Conservation (phyloP, 257 asterid species). For the Forsythia suspensa region DNA sequence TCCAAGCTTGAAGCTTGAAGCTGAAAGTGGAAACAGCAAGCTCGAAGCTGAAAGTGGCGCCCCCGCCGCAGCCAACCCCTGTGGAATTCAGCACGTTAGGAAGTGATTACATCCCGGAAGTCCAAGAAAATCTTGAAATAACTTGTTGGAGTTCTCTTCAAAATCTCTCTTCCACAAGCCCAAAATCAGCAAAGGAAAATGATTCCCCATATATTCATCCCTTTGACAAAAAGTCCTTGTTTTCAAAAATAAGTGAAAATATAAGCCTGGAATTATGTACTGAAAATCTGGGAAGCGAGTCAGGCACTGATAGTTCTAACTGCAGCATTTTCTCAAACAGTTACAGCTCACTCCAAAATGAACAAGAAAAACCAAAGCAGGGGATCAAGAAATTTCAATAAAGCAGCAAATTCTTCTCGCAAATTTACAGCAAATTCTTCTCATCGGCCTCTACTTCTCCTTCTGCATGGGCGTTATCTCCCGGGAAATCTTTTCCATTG, state of each 20-base stretch:
- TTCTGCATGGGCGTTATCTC: constrained; percentile 86
- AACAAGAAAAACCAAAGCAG: not conserved
- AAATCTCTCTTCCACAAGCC: constrained; percentile 8
- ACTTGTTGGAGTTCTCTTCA: constrained; percentile 50
- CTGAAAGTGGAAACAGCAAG: constrained; percentile 44
- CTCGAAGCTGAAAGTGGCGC: constrained; percentile 43
- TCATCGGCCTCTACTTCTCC: constrained; percentile 55
- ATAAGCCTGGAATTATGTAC: constrained; percentile 75
- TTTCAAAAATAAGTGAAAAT: constrained; percentile 26
- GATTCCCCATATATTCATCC: constrained; percentile 34
- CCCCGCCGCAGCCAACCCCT: constrained; percentile 19
- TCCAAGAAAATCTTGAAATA: constrained; percentile 14
- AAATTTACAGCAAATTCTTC: not conserved
- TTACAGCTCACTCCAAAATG: not conserved
- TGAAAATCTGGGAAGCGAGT: constrained; percentile 76
- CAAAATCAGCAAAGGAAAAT: constrained; percentile 11
- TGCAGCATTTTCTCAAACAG: constrained; percentile 40
- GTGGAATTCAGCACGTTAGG: not conserved
- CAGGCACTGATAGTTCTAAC: constrained; percentile 61
- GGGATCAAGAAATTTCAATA: not conserved
- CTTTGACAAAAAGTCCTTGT: constrained; percentile 19
- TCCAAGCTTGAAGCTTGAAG: no score
- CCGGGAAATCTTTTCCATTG: constrained; percentile 48
- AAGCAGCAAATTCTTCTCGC: constrained; percentile 8
- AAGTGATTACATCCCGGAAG: not conserved